Evolutionary conservation across 2,329 filamentous ascomycete species (phyloP).

Genomic region (Claviceps quebecensis): DNA sequence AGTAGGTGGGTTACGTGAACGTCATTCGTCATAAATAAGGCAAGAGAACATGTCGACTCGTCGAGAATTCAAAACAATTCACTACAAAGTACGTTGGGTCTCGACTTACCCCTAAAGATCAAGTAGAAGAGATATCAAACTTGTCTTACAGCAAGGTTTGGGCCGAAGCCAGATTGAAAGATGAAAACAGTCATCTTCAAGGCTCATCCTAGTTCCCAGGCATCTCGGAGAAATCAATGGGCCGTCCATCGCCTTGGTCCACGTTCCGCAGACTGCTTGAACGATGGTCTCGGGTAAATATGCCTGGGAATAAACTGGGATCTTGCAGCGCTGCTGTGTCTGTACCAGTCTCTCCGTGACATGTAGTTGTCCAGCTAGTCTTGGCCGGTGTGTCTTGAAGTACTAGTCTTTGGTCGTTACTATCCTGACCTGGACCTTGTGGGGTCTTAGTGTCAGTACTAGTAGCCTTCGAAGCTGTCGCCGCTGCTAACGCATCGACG

Average conservation of each 20-base stretch:
- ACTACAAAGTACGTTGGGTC: neutral
- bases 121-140: neutral
- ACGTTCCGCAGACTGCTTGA: constrained; percentile 26
- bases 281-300: constrained; percentile 39
- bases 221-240: constrained; percentile 8
- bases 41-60: too few relatives aligned
- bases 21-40: too few relatives aligned
- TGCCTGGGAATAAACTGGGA: constrained; percentile 57
- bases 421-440: neutral
- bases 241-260: constrained; percentile 12
- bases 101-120: neutral
- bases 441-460: neutral
- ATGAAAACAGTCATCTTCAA: neutral
- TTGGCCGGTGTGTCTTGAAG: neutral
- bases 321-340: constrained; percentile 26
- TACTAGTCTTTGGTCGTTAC: neutral
- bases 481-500: neutral
- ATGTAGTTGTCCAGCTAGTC: neutral
- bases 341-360: constrained; percentile 6
- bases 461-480: neutral
- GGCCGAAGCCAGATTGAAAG: neutral
- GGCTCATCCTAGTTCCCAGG: constrained; percentile 8
- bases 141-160: neutral
- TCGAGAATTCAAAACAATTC: too few relatives aligned
- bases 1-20: too few relatives aligned